Evolutionary conservation across 129 eudicot genomes (phyloP).

Genomic region (Tanacetum coccineum): DNA sequence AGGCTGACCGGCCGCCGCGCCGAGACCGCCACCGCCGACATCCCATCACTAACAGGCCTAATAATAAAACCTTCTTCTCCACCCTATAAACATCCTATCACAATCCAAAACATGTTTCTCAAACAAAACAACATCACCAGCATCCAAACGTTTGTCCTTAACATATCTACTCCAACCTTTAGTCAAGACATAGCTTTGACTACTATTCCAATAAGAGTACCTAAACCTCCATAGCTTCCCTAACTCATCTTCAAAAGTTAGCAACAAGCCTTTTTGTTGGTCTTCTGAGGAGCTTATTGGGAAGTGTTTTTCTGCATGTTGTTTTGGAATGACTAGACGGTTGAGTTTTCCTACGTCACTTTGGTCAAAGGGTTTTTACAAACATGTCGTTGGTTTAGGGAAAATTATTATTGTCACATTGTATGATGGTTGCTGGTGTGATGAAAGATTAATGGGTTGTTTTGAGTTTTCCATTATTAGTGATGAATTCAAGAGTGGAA

Average conservation of each 20-base stretch:
- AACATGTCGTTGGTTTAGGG: conserved; percentile 52
- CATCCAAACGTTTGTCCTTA: conserved; percentile 71
- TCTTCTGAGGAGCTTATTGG: conserved; percentile 37
- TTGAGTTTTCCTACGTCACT: conserved; percentile 95
- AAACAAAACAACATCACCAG: conserved; percentile 79
- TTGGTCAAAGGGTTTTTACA: conserved; percentile 73
- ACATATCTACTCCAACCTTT: conserved; percentile 96
- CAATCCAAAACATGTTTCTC: conserved; percentile 35
- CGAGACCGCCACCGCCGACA: conserved; percentile 11
- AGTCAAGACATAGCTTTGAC: conserved; percentile 88
- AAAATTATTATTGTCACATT: too few species aligned
- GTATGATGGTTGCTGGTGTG: conserved; percentile 11
- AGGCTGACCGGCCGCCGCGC: conserved; percentile 22
- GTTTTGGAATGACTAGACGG: conserved; percentile 87
- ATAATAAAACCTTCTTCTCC: conserved; percentile 49
- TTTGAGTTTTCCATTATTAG: conserved; percentile 21
- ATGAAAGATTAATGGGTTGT: conserved; percentile 12
- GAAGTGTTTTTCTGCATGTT: conserved; percentile 78
- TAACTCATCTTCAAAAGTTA: conserved; percentile 68
- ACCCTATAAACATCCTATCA: conserved; percentile 61
- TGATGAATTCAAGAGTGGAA: neutral
- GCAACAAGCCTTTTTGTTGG: conserved; percentile 44
- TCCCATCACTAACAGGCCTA: neutral
- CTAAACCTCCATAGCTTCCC: conserved; percentile 77
- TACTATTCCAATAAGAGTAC: conserved; percentile 90